These are phyloP conservation scores for Metschnikowia corniflorae DNA, from an alignment of 805 yeast genomes.

Conservation along the genomic window DNA sequence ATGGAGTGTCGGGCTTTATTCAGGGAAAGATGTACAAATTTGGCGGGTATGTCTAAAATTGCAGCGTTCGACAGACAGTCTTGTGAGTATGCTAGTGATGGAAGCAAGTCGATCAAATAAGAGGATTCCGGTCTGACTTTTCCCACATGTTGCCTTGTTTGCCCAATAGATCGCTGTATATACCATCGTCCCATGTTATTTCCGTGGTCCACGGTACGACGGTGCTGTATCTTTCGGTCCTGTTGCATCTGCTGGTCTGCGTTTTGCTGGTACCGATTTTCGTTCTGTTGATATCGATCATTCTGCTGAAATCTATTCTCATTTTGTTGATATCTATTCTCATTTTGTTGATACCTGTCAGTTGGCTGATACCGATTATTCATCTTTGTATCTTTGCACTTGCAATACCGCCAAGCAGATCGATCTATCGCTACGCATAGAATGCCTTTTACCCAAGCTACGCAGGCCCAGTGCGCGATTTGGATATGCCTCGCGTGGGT, in stretches of 20 bases:
- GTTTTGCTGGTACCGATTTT: constrained; percentile 2
- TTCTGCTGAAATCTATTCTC: constrained; percentile 3
- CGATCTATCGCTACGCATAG: no score
- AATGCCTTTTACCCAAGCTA: no score
- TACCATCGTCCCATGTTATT: constrained; percentile 66
- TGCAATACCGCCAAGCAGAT: no score
- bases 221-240: constrained; percentile 49
- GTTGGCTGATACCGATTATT: no score
- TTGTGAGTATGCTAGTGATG: constrained; percentile 56
- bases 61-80: constrained; percentile 36
- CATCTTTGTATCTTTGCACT: no score
- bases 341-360: constrained; percentile 5
- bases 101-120: constrained; percentile 58
- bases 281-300: constrained; percentile 3
- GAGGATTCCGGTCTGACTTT: constrained; percentile 65
- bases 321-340: neutral
- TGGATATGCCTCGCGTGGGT: no score
- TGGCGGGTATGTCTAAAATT: constrained; percentile 63
- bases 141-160: constrained; percentile 45
- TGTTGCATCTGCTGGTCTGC: constrained; percentile 41
- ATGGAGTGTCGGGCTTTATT: constrained; percentile 91
- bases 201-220: constrained; percentile 78
- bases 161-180: constrained; percentile 42
- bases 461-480: no score
- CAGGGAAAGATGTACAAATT: constrained; percentile 85